A percentile compares a stretch with the other conserved stretches of the same genome.
These are phyloP conservation scores for Myochromella boudieri DNA, from an alignment of 768 basidiomycete genomes.

Conservation along the genomic window DNA sequence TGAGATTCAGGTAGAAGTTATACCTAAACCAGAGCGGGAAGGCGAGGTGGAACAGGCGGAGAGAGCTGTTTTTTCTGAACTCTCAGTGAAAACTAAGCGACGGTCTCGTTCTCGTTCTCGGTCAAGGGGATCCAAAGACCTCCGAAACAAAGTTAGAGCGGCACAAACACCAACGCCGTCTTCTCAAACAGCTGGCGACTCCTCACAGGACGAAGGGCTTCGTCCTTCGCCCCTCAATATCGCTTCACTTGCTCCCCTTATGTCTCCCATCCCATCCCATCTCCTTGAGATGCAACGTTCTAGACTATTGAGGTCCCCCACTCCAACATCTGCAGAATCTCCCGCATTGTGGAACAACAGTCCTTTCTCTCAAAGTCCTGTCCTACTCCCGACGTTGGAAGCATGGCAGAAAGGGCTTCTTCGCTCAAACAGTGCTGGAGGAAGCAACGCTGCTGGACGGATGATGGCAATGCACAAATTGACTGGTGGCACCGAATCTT, in stretches of 20 bases:
- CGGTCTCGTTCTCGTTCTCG: constrained; percentile 78
- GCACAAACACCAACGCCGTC: constrained; percentile 46
- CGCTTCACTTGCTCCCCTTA: constrained; percentile 36
- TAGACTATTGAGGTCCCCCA: constrained; percentile 50
- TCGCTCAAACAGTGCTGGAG: constrained; percentile 90
- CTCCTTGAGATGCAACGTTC: constrained; percentile 52
- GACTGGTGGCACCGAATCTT: constrained; percentile 70
- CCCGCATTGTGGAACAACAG: constrained; percentile 62
- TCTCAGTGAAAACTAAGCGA: constrained; percentile 55
- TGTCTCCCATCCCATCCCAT: constrained; percentile 55
- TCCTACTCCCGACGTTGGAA: constrained; percentile 69
- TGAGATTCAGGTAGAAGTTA: constrained; percentile 7
- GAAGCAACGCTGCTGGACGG: constrained; percentile 58
- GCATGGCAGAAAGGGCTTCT: constrained; percentile 77
- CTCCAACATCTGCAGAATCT: constrained; percentile 52
- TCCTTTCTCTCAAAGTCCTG: constrained; percentile 63
- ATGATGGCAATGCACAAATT: constrained; percentile 83
- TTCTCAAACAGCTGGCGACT: constrained; percentile 55
- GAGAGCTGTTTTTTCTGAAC: constrained; percentile 42
- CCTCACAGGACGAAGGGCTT: constrained; percentile 66
- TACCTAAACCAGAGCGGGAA: constrained; percentile 25
- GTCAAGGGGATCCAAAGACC: constrained; percentile 74
- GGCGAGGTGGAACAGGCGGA: constrained; percentile 36
- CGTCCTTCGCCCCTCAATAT: constrained; percentile 33
- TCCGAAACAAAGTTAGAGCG: constrained; percentile 59